Conservation (phyloP, 768 basidiomycete species). For the Tricholoma saponaceum region DNA sequence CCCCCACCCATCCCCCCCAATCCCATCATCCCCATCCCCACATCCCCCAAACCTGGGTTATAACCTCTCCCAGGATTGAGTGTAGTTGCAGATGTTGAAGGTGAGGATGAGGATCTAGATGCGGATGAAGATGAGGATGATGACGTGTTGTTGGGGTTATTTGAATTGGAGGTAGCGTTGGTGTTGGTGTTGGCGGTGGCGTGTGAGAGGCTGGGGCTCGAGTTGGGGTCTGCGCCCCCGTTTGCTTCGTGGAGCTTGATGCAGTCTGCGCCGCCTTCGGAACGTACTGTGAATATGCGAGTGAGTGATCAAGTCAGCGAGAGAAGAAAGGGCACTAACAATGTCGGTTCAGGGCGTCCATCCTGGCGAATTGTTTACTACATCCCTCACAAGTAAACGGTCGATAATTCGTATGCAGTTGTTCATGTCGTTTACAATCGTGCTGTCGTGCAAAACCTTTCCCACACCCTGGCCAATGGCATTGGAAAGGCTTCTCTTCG, state of each 20-base stretch:
- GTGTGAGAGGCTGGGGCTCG: background rate
- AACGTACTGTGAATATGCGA: conserved; percentile 49
- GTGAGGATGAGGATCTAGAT: background rate
- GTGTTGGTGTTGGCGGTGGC: background rate
- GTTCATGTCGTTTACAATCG: conserved; percentile 95
- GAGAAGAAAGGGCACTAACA: conserved; percentile 46
- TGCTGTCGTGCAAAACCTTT: conserved; percentile 95
- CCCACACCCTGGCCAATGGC: conserved; percentile 91
- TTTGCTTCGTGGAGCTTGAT: conserved; percentile 34
- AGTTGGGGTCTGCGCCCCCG: conserved; percentile 3
- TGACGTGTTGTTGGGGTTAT: background rate
- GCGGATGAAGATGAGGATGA: conserved; percentile 1
- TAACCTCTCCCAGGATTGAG: background rate
- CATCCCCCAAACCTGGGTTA: background rate
- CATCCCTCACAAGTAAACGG: conserved; percentile 95
- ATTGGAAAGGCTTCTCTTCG: conserved; percentile 92
- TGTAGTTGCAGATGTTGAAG: background rate
- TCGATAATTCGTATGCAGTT: conserved; percentile 87
- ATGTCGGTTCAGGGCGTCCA: conserved; percentile 94
- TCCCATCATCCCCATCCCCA: background rate
- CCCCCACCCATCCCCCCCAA: background rate
- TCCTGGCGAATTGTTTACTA: conserved; percentile 86
- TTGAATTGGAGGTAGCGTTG: background rate
- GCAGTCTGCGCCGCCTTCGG: conserved; percentile 81
- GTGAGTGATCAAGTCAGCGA: background rate